phyloP scores from a whole-genome alignment of 2,329 filamentous ascomycete genomes.

The Exophiala xenobiotica region DNA sequence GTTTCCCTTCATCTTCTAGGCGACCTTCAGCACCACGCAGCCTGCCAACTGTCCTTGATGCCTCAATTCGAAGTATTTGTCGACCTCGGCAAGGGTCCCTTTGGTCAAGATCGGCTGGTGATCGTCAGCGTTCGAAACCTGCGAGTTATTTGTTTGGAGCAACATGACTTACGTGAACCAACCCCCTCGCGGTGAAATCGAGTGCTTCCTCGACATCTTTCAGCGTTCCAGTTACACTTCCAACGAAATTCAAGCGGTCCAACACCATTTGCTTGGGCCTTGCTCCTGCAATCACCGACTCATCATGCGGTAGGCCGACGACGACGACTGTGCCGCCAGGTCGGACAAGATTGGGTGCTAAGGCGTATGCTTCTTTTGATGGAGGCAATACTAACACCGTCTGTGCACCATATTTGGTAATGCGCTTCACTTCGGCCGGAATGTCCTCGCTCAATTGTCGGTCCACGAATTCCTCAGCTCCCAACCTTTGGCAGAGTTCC shows the following conservation, averaged over 20 bases:
- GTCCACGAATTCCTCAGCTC: constrained; percentile 41
- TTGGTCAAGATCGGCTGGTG: constrained; percentile 5
- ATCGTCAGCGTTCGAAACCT: too few species aligned
- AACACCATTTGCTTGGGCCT: constrained; percentile 40
- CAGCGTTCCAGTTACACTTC: constrained; percentile 43
- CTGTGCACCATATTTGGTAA: constrained; percentile 42
- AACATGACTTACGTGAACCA: constrained; percentile 38
- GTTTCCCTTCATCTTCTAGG: too few species aligned
- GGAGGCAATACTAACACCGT: constrained; percentile 40
- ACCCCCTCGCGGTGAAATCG: constrained; percentile 45
- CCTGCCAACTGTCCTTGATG: background rate
- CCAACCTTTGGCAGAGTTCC: constrained; percentile 39
- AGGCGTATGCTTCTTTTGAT: constrained; percentile 38
- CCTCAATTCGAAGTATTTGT: background rate
- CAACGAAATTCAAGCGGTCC: constrained; percentile 45
- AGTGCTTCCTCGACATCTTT: constrained; percentile 49
- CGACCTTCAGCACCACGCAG: constrained; percentile 2
- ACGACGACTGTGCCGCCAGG: constrained; percentile 40
- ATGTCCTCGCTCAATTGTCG: constrained; percentile 38
- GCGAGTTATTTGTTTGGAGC: too few species aligned
- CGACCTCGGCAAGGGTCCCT: constrained; percentile 4
- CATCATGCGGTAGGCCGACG: constrained; percentile 39
- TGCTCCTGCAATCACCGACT: constrained; percentile 38
- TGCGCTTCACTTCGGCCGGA: constrained; percentile 36
- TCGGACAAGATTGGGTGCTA: constrained; percentile 35